Conservation (phyloP, 257 asterid genomes). For the Scutellaria baicalensis region DNA sequence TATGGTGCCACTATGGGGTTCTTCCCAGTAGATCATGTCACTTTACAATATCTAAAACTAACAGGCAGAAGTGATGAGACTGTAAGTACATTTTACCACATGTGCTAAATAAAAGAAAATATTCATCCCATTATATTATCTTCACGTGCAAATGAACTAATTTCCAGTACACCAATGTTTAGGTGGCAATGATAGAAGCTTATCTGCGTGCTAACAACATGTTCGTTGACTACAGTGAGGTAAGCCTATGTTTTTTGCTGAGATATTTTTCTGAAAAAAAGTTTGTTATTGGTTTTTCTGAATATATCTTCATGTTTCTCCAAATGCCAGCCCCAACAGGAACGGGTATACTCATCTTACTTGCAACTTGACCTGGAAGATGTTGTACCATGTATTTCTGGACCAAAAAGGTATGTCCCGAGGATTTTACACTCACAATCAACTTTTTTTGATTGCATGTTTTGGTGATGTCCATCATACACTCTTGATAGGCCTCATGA, state of each 20-base stretch:
- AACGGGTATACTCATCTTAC: constrained; percentile 68
- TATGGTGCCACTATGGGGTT: constrained; percentile 99
- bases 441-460: neutral
- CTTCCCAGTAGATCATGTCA: constrained; percentile 93
- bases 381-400: constrained; percentile 86
- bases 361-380: constrained; percentile 59
- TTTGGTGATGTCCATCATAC: constrained; percentile 6
- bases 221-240: constrained; percentile 92
- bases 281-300: neutral
- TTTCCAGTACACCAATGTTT: constrained; percentile 5
- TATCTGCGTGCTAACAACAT: constrained; percentile 89
- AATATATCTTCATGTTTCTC: constrained; percentile 10
- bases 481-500: constrained; percentile 79
- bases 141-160: neutral
- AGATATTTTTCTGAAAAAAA: neutral
- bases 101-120: neutral
- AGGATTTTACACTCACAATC: neutral
- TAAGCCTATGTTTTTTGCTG: constrained; percentile 13
- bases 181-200: constrained; percentile 94
- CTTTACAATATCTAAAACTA: constrained; percentile 75
- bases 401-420: constrained; percentile 72
- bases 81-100: constrained; percentile 37
- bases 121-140: neutral
- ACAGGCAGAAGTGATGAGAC: constrained; percentile 96
- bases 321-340: constrained; percentile 74